Evolutionary conservation across 495 filamentous ascomycete species (phyloP).

Genomic region (Neurospora sp.): DNA sequence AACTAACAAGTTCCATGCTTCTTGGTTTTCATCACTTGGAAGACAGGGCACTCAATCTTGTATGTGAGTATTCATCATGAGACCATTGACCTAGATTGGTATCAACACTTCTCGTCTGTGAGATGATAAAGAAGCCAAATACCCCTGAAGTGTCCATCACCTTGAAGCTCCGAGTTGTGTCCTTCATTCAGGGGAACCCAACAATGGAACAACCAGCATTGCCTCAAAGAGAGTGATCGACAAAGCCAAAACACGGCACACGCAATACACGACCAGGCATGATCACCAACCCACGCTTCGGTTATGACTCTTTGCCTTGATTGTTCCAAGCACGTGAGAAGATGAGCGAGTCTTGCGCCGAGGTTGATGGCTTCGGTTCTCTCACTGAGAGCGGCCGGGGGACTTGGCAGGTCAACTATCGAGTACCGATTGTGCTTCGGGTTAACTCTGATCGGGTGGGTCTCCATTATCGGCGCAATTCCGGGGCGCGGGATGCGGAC

Average conservation of each 20-base stretch:
- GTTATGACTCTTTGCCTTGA: neutral
- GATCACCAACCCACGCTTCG: neutral
- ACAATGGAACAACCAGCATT: neutral
- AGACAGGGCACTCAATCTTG: neutral
- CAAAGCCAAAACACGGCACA: neutral
- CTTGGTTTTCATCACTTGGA: neutral
- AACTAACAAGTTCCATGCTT: neutral
- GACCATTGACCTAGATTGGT: neutral
- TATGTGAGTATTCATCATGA: neutral
- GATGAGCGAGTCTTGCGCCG: neutral
- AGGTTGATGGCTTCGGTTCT: neutral
- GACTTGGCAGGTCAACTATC: neutral
- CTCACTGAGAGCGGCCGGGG: neutral
- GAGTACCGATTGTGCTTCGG: neutral
- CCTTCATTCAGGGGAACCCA: neutral
- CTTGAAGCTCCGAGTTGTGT: neutral
- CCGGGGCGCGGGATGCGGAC: neutral
- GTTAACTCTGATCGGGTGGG: neutral
- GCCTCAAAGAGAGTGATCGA: neutral
- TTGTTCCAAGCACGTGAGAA: neutral
- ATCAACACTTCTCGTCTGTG: neutral
- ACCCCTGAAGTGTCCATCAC: neutral
- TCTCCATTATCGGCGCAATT: neutral
- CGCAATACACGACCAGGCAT: neutral
- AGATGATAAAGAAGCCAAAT: neutral